Conservation (phyloP, 1,139 yeast species). For the Lodderomyces oxycetoniae region DNA sequence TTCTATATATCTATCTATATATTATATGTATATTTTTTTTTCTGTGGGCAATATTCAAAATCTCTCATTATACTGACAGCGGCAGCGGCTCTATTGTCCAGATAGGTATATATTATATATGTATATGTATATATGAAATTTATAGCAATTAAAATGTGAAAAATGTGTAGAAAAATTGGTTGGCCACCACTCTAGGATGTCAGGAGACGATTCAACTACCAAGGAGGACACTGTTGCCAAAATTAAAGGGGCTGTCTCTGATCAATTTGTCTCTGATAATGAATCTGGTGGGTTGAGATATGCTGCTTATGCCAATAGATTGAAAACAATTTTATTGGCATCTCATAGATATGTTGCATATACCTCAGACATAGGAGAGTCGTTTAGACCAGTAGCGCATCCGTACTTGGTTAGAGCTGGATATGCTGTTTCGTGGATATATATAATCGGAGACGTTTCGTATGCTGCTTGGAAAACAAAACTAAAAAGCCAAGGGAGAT, state of each 20-base stretch:
- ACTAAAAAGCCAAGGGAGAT: constrained; percentile 62
- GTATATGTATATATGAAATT: no score
- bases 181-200: no score
- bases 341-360: constrained; percentile 85
- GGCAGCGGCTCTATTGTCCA: no score
- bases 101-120: no score
- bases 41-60: no score
- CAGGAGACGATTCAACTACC: not conserved
- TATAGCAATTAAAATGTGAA: no score
- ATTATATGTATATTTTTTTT: no score
- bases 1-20: no score
- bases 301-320: constrained; percentile 76
- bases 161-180: no score
- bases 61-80: no score
- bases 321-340: constrained; percentile 65
- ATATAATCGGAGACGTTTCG: constrained; percentile 73
- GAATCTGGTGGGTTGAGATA: constrained; percentile 59
- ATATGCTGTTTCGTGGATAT: constrained; percentile 75
- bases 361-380: constrained; percentile 84
- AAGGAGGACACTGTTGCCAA: constrained; percentile 13
- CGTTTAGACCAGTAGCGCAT: constrained; percentile 82
- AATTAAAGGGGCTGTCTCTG: constrained; percentile 13
- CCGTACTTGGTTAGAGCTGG: constrained; percentile 61
- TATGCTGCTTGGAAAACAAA: constrained; percentile 75
- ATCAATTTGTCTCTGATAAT: constrained; percentile 16